Conservation (phyloP, 441 rosid species). For the Lepidium campestre region DNA sequence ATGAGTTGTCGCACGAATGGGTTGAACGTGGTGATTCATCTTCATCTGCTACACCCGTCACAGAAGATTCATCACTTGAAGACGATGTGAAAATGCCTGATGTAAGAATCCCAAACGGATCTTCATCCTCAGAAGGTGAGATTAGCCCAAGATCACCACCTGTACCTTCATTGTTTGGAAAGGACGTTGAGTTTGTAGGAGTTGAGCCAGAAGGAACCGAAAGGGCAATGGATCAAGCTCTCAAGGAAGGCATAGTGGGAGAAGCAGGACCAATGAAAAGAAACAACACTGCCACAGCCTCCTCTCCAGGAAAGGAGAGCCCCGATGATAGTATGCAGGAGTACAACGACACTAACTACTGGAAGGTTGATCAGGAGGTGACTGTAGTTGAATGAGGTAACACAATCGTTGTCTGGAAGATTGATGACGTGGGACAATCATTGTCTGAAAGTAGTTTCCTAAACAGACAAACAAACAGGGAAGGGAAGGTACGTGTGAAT, state of each 20-base stretch:
- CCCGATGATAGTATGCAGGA: slow-evolving; percentile 64
- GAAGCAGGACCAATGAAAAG: slow-evolving; percentile 88
- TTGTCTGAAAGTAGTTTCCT: not conserved
- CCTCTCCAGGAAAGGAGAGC: slow-evolving; percentile 46
- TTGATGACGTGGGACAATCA: slow-evolving; percentile 3
- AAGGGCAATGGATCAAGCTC: slow-evolving; percentile 92
- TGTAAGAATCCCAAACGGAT: slow-evolving; percentile 41
- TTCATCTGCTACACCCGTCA: slow-evolving; percentile 32
- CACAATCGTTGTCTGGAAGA: not conserved
- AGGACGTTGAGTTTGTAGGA: slow-evolving; percentile 92
- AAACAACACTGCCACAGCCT: slow-evolving; percentile 29
- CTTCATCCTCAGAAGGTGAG: slow-evolving; percentile 41
- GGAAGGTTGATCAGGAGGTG: slow-evolving; percentile 89
- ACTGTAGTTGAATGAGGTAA: slow-evolving; percentile 61
- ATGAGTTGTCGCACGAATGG: slow-evolving; percentile 68
- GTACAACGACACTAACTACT: slow-evolving; percentile 87
- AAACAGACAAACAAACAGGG: not conserved
- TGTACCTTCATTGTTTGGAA: slow-evolving; percentile 68
- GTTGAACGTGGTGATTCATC: slow-evolving; percentile 63
- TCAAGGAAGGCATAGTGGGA: slow-evolving; percentile 91
- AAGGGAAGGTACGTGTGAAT: slow-evolving; percentile 22
- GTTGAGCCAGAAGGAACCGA: slow-evolving; percentile 87
- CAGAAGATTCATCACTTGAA: slow-evolving; percentile 50
- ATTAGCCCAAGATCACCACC: slow-evolving; percentile 45
- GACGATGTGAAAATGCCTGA: slow-evolving; percentile 32